phyloP scores from a whole-genome alignment of 345 rosid genomes.

The Turritis glabra region DNA sequence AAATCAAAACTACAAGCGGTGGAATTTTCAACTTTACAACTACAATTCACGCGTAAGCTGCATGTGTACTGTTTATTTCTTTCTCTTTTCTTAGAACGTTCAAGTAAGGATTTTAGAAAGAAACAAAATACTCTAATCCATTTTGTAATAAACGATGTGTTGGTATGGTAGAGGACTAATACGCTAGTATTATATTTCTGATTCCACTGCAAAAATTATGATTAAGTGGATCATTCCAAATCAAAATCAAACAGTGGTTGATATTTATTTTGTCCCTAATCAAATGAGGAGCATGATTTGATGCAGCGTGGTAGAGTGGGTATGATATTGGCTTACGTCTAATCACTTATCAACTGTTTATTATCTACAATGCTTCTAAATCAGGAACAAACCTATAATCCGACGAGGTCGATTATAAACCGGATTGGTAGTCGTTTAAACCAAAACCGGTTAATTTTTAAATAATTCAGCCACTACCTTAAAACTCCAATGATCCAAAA shows the following conservation, averaged over 20 bases:
- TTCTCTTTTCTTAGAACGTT: neutral
- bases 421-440: neutral
- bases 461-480: no score
- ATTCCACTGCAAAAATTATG: conserved; percentile 17
- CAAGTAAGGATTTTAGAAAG: conserved; percentile 2
- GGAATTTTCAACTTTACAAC: conserved; percentile 34
- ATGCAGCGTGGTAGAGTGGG: conserved; percentile 37
- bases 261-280: conserved; percentile 27
- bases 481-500: no score
- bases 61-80: conserved; percentile 15
- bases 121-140: conserved; percentile 3
- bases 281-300: conserved; percentile 38
- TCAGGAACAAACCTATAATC: conserved; percentile 23
- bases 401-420: neutral
- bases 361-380: conserved; percentile 12
- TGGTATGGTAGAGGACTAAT: neutral
- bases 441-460: no score
- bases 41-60: conserved; percentile 32
- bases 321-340: conserved; percentile 34
- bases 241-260: conserved; percentile 8
- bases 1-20: conserved; percentile 21
- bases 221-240: conserved; percentile 24
- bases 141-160: neutral
- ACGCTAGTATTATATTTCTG: neutral
- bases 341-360: conserved; percentile 29